These are phyloP conservation scores for Daldinia bambusicola DNA, from an alignment of 495 filamentous ascomycete genomes.

Conservation along the genomic window DNA sequence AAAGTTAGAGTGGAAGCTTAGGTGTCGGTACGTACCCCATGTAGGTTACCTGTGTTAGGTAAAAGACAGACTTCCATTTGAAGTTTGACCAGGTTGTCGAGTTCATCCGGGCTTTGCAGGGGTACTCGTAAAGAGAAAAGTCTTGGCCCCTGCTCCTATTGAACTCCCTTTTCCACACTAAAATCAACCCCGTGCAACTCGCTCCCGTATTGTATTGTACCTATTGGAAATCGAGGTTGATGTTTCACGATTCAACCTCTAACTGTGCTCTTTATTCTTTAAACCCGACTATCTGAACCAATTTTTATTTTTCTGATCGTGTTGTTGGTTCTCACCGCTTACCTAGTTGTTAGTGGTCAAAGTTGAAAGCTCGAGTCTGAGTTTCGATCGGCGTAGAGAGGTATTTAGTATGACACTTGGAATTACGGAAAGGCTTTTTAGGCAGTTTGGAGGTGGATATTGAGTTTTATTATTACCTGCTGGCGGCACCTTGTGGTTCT, in stretches of 20 bases:
- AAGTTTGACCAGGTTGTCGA: background rate
- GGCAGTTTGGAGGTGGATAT: constrained; percentile 39
- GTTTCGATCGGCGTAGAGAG: constrained; percentile 2
- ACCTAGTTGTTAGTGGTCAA: constrained; percentile 20
- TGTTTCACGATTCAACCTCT: constrained; percentile 3
- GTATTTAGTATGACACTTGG: background rate
- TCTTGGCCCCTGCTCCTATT: constrained; percentile 28
- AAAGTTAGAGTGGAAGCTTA: background rate
- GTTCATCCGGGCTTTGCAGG: constrained; percentile 16
- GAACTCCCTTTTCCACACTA: constrained; percentile 8
- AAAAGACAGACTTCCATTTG: constrained; percentile 11
- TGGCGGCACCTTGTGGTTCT: constrained; percentile 21
- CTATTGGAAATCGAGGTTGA: background rate
- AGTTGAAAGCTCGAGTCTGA: constrained; percentile 4
- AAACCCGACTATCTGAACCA: constrained; percentile 1
- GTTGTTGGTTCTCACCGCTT: constrained; percentile 1
- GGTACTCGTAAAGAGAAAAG: constrained; percentile 11
- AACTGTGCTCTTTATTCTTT: constrained; percentile 6
- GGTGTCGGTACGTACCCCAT: constrained; percentile 2
- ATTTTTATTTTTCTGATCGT: background rate
- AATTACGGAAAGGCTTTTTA: constrained; percentile 25
- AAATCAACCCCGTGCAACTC: constrained; percentile 11
- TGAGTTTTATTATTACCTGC: constrained; percentile 39
- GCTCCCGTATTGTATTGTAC: background rate
- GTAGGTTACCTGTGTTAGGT: too few species aligned